Conservation (phyloP, 805 yeast genomes). For the Candida chilensis region DNA sequence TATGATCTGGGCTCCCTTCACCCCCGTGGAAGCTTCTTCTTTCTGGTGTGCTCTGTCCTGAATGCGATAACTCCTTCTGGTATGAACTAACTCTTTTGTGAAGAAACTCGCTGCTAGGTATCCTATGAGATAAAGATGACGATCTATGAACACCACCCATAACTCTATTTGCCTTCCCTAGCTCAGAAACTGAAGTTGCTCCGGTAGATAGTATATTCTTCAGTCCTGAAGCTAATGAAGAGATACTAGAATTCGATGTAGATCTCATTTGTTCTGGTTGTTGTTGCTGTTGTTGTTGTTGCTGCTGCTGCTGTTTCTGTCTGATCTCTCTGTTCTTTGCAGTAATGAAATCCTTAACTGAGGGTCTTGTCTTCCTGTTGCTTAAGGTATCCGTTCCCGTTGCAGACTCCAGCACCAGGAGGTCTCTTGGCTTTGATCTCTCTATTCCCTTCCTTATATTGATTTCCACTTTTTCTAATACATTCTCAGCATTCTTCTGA, state of each 20-base stretch:
- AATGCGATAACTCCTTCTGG: neutral
- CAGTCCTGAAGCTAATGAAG: too few relatives aligned
- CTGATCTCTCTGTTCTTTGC: constrained; percentile 33
- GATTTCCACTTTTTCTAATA: constrained; percentile 28
- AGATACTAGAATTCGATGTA: constrained; percentile 8
- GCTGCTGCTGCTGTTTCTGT: constrained; percentile 18
- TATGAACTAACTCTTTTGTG: neutral
- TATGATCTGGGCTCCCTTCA: neutral
- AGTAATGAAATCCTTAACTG: constrained; percentile 37
- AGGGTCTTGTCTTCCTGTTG: constrained; percentile 24
- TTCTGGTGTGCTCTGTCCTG: constrained; percentile 1
- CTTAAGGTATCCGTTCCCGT: constrained; percentile 3
- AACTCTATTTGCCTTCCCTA: neutral
- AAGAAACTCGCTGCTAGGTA: constrained; percentile 1
- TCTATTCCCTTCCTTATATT: constrained; percentile 52
- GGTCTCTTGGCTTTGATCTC: constrained; percentile 37
- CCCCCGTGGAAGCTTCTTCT: neutral
- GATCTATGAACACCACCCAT: too few relatives aligned
- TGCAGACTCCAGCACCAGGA: constrained; percentile 4
- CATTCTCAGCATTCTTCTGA: constrained; percentile 38
- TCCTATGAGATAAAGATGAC: too few relatives aligned
- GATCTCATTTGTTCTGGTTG: constrained; percentile 7
- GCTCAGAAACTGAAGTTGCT: constrained; percentile 8
- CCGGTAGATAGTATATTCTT: too few relatives aligned
- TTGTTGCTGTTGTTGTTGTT: constrained; percentile 8